Percentiles rank a stretch among this genome's conserved stretches.
Evolutionary conservation across 306 rosid species (phyloP).

Genomic region (Hylodesmum podocarpum): DNA sequence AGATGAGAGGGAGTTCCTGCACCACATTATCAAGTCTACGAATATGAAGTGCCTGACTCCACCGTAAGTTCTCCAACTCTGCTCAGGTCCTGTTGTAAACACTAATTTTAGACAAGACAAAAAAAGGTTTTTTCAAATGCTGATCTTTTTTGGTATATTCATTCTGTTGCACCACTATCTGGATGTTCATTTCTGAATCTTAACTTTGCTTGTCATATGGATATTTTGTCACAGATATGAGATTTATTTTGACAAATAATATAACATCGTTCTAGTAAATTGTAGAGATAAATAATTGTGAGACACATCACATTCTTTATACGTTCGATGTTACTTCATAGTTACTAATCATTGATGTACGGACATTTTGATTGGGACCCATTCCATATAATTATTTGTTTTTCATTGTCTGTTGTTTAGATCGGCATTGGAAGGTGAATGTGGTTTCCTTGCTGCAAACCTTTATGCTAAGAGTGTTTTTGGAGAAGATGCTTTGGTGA

Average conservation of each 20-base stretch:
- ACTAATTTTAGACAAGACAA: neutral
- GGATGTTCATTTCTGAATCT: neutral
- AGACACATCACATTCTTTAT: neutral
- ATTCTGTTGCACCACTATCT: neutral
- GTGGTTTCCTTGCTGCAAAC: constrained; percentile 97
- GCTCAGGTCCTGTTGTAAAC: constrained; percentile 5
- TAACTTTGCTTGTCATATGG: neutral
- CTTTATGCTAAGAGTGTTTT: constrained; percentile 96
- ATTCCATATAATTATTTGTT: constrained; percentile 20
- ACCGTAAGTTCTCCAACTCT: constrained; percentile 52
- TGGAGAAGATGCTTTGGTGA: constrained; percentile 98
- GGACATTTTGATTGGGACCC: neutral
- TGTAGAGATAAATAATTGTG: neutral
- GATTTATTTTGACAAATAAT: neutral
- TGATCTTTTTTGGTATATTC: neutral
- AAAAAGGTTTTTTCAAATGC: neutral
- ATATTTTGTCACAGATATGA: neutral
- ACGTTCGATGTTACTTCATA: neutral
- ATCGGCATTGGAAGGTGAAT: constrained; percentile 94
- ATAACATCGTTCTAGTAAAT: neutral
- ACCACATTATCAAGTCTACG: constrained; percentile 79
- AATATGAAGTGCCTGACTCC: constrained; percentile 95
- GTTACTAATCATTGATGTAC: neutral
- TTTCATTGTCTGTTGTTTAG: constrained; percentile 41
- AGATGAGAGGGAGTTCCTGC: constrained; percentile 80